These are phyloP conservation scores for sunflower (Helianthus annuus) DNA, from an alignment of 129 eudicot species.

Conservation along the genomic window HanXRQr2.0-SUNRISE NC_035443.2:25964629-25965128, in stretches of 20 bases:
- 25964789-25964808: conserved; percentile 70
- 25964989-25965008: neutral
- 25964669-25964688: conserved; percentile 84
- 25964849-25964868: conserved; percentile 67
- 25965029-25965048: too few relatives aligned
- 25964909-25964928: neutral
- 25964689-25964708: conserved; percentile 93
- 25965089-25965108: too few relatives aligned
- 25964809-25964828: conserved; percentile 74
- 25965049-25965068: too few relatives aligned
- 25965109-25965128: too few relatives aligned
- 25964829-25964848: conserved; percentile 62
- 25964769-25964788: conserved; percentile 51
- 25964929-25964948: neutral
- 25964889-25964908: conserved; percentile 12
- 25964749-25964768: conserved; percentile 56
- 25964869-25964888: conserved; percentile 51
- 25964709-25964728: conserved; percentile 62
- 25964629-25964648: conserved; percentile 59
- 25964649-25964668: conserved; percentile 62
- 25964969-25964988: neutral
- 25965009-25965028: too few relatives aligned
- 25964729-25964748: conserved; percentile 56
- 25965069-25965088: too few relatives aligned
- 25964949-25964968: neutral